phyloP scores from a whole-genome alignment of 345 rosid genomes.

The Gossypium mustelinum region DNA sequence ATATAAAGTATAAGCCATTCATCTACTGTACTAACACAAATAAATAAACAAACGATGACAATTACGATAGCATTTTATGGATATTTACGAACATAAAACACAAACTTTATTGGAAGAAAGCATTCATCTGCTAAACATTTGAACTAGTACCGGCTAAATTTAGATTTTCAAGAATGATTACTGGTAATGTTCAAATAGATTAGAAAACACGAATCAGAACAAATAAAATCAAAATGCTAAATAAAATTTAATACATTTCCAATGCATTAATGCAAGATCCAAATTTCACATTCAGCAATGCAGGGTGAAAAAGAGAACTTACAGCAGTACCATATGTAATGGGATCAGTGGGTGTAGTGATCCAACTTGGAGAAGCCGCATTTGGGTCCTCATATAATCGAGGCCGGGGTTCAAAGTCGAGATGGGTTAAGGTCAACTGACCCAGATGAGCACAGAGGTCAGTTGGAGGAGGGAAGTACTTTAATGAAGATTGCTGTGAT shows the following conservation, averaged over 20 bases:
- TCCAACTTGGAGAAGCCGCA: constrained; percentile 18
- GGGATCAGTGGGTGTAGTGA: constrained; percentile 5
- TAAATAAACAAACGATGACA: too few species aligned
- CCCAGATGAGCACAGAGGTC: constrained; percentile 10
- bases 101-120: neutral
- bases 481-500: neutral
- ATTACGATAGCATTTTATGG: neutral
- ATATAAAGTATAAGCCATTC: neutral
- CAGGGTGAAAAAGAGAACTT: neutral
- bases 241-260: neutral
- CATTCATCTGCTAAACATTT: neutral
- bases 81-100: neutral
- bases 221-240: neutral
- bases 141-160: neutral
- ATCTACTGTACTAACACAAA: neutral
- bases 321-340: constrained; percentile 21
- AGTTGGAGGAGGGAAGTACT: constrained; percentile 18
- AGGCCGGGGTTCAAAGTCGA: constrained; percentile 1
- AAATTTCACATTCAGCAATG: neutral
- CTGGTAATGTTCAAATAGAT: neutral
- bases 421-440: constrained; percentile 1
- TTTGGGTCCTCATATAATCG: constrained; percentile 15
- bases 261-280: neutral
- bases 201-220: neutral
- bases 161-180: neutral